Evolutionary conservation across 2,329 filamentous ascomycete species (phyloP).

Genomic region (Penicillium sp.): DNA sequence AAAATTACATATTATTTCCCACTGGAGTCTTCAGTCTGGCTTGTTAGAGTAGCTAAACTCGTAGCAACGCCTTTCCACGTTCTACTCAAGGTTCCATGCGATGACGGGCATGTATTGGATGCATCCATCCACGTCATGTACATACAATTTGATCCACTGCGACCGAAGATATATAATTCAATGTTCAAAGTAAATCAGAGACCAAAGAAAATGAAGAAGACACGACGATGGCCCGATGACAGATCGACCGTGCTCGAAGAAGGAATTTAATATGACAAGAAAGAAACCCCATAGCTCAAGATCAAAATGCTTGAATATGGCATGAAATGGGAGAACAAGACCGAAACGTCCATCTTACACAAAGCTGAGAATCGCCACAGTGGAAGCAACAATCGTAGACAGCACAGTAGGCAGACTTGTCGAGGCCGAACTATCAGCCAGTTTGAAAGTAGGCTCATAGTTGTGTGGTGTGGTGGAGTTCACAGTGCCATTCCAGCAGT

Average conservation of each 20-base stretch:
- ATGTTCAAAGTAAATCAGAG: too few species aligned
- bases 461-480: conserved; percentile 37
- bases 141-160: neutral
- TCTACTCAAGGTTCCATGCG: too few species aligned
- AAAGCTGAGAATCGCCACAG: conserved; percentile 14
- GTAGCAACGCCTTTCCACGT: too few species aligned
- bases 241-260: neutral
- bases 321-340: neutral
- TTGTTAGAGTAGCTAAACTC: too few species aligned
- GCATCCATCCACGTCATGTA: too few species aligned
- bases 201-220: neutral
- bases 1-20: too few species aligned
- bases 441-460: conserved; percentile 42
- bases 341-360: neutral
- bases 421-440: conserved; percentile 10
- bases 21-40: too few species aligned
- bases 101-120: too few species aligned
- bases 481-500: conserved; percentile 89
- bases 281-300: neutral
- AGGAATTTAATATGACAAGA: neutral
- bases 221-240: neutral
- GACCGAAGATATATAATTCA: neutral
- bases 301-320: neutral
- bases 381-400: conserved; percentile 9
- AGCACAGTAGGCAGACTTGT: conserved; percentile 15